Conservation (phyloP, 345 rosid species). For the rapeseed (Brassica napus) region Da-Ae NC_063444.1:16766001-16766500, state of each 20-base stretch:
- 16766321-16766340: not conserved
- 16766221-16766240: constrained; percentile 6
- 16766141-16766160: constrained; percentile 12
- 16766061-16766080: not conserved
- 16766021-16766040: not conserved
- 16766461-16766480: no score
- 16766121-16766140: not conserved
- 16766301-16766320: not conserved
- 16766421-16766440: no score
- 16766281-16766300: not conserved
- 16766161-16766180: not conserved
- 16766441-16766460: no score
- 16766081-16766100: no score
- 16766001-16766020: not conserved
- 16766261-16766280: not conserved
- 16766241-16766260: not conserved
- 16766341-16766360: not conserved
- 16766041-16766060: not conserved
- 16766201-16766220: constrained; percentile 1
- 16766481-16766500: no score
- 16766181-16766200: not conserved
- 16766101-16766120: not conserved
- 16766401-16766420: no score
- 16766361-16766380: not conserved
- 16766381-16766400: constrained; percentile 8